Conservation (phyloP, 1,284 basidiomycete species). For the Neonothopanus nambi region DNA sequence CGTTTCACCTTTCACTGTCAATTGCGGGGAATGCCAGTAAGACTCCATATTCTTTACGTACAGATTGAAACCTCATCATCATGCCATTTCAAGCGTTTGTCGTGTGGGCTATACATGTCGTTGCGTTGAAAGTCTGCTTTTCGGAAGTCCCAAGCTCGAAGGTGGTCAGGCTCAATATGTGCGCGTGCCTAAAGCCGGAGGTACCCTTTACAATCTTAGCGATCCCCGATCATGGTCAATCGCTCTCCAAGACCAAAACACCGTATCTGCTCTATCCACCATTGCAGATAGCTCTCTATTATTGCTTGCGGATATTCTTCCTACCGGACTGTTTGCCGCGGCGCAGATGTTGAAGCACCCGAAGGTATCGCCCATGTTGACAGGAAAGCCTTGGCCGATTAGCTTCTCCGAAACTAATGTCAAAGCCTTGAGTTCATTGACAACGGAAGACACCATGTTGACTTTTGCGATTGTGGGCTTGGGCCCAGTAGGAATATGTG, state of each 20-base stretch:
- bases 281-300: conserved; percentile 63
- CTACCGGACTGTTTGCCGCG: conserved; percentile 77
- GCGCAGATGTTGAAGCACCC: conserved; percentile 72
- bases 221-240: conserved; percentile 42
- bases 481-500: conserved; percentile 77
- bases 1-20: conserved; percentile 85
- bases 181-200: conserved; percentile 77
- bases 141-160: conserved; percentile 72
- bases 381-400: conserved; percentile 57
- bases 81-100: conserved; percentile 61
- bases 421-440: conserved; percentile 22
- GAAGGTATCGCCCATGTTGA: conserved; percentile 60
- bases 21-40: conserved; percentile 80
- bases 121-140: conserved; percentile 66
- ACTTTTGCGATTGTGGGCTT: conserved; percentile 70
- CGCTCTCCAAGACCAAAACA: conserved; percentile 31
- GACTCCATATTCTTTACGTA: conserved; percentile 24
- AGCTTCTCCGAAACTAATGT: conserved; percentile 33
- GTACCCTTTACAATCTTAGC: conserved; percentile 72
- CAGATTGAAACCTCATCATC: neutral
- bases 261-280: conserved; percentile 35
- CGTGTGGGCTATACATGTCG: conserved; percentile 75
- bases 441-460: conserved; percentile 48
- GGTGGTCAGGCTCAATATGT: conserved; percentile 91
- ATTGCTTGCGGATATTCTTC: conserved; percentile 80